Conservation (phyloP, 139 green algal species). For the Chlorella vulgaris region DNA sequence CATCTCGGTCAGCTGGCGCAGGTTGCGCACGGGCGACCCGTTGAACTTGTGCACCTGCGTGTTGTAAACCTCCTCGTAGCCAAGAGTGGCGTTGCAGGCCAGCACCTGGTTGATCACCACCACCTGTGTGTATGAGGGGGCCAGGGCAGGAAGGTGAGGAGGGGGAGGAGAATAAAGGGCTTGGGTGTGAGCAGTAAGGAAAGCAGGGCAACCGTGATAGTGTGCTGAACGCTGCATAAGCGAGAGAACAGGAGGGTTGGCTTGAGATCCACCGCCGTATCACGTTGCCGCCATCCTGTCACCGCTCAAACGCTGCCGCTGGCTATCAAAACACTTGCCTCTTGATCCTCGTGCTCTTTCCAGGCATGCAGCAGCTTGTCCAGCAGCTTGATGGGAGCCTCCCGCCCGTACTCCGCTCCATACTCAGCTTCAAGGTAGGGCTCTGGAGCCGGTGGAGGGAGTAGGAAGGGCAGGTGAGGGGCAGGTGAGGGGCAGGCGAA, state of each 20-base stretch:
- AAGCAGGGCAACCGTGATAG: too few species aligned
- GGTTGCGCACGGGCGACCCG: slow-evolving; percentile 70
- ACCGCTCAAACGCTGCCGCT: neutral
- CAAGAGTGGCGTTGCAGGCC: slow-evolving; percentile 80
- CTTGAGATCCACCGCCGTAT: too few species aligned
- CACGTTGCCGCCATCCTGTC: neutral
- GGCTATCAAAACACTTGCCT: too few species aligned
- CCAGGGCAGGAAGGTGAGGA: neutral
- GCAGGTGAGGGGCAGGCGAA: too few species aligned
- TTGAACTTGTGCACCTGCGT: slow-evolving; percentile 85
- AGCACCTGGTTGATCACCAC: slow-evolving; percentile 83
- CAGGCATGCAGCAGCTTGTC: slow-evolving; percentile 65
- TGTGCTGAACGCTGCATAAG: too few species aligned
- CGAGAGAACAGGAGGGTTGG: too few species aligned
- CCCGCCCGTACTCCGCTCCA: slow-evolving; percentile 83
- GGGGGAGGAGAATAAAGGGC: neutral
- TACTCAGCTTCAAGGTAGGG: slow-evolving; percentile 84
- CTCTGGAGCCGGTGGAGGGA: slow-evolving; percentile 8
- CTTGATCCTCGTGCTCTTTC: slow-evolving; percentile 37
- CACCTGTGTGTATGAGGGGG: slow-evolving; percentile 49
- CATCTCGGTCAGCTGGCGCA: slow-evolving; percentile 81
- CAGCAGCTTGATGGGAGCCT: slow-evolving; percentile 92
- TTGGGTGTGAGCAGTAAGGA: too few species aligned
- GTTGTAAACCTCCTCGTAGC: slow-evolving; percentile 89
- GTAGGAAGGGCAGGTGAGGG: neutral